A percentile compares a stretch with the other conserved stretches of the same genome.
These are phyloP conservation scores for Populus hybrid DNA, from an alignment of 441 rosid genomes.

Conservation along the genomic window DNA sequence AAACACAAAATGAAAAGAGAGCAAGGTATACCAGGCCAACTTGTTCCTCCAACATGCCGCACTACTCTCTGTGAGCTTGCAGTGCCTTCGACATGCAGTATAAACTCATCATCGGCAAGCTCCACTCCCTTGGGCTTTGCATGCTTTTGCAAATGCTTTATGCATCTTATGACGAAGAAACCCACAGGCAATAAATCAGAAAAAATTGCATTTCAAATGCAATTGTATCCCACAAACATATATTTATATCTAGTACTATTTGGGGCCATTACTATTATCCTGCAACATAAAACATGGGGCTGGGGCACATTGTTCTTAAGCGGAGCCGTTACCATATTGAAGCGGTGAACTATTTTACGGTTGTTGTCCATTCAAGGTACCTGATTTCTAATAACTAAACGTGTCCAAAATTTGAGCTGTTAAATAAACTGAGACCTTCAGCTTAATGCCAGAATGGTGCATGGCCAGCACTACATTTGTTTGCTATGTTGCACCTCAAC, in stretches of 20 bases:
- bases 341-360: no score
- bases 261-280: no score
- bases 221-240: neutral
- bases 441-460: no score
- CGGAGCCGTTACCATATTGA: neutral
- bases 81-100: conserved; percentile 95
- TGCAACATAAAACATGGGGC: neutral
- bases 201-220: neutral
- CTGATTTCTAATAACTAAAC: no score
- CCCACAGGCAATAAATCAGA: neutral
- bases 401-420: no score
- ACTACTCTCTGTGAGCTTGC: conserved; percentile 77
- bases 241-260: neutral
- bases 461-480: no score
- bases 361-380: no score
- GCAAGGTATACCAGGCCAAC: conserved; percentile 73
- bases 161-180: conserved; percentile 41
- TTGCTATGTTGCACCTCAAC: no score
- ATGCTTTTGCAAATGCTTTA: conserved; percentile 75
- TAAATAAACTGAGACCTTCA: no score
- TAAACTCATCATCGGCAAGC: conserved; percentile 78
- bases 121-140: conserved; percentile 63
- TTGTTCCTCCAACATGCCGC: conserved; percentile 81
- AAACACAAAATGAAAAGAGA: neutral
- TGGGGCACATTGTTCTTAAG: neutral